Conservation (phyloP, 768 basidiomycete genomes). For the Leccinellum albellum region DNA sequence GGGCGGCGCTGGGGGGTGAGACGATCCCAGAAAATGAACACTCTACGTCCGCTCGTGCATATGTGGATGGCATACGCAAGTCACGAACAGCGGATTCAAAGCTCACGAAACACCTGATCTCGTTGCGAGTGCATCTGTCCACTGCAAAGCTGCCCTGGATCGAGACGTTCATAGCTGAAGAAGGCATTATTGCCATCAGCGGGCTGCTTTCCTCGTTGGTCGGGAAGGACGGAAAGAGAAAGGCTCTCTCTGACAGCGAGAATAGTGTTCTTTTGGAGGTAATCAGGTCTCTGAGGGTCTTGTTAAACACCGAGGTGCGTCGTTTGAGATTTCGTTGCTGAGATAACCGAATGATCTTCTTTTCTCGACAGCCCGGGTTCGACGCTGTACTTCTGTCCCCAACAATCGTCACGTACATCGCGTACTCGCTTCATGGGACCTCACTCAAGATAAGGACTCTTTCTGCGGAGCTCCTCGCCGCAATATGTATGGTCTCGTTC, state of each 20-base stretch:
- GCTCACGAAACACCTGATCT: constrained; percentile 74
- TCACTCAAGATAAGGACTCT: constrained; percentile 68
- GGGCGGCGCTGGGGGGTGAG: constrained; percentile 63
- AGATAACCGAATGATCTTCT: neutral
- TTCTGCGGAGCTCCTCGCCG: constrained; percentile 76
- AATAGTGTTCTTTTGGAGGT: constrained; percentile 66
- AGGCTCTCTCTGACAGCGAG: constrained; percentile 59
- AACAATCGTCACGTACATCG: constrained; percentile 65
- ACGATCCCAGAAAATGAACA: constrained; percentile 35
- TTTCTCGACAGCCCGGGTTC: constrained; percentile 61
- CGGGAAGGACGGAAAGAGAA: constrained; percentile 63
- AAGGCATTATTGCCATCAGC: constrained; percentile 65
- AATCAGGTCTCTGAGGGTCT: constrained; percentile 73
- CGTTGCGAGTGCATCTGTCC: constrained; percentile 80
- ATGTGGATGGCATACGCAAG: constrained; percentile 57
- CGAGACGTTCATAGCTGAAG: constrained; percentile 60
- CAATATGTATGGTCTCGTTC: constrained; percentile 71
- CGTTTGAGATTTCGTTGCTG: neutral
- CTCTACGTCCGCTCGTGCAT: constrained; percentile 52
- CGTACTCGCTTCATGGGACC: constrained; percentile 63
- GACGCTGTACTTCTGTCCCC: constrained; percentile 59
- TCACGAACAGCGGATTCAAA: constrained; percentile 54
- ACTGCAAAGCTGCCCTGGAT: constrained; percentile 80
- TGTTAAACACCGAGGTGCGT: constrained; percentile 80
- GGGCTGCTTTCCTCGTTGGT: constrained; percentile 57